A percentile compares a stretch with the other conserved stretches of the same genome.
Conservation (phyloP, 176 grass and related monocot species). For the Phyllostachys edulis region DNA sequence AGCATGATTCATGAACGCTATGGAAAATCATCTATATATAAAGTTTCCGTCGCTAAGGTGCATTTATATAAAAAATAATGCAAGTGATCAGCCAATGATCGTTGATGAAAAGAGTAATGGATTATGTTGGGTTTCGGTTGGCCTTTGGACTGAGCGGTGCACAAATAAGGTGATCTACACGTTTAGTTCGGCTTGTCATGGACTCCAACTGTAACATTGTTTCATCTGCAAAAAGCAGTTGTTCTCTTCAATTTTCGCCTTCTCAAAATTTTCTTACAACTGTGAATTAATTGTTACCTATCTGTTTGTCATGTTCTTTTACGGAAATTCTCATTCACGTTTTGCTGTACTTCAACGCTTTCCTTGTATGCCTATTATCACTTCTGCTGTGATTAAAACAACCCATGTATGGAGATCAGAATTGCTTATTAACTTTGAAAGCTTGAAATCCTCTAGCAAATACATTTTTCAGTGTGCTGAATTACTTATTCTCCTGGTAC, state of each 20-base stretch:
- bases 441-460: neutral
- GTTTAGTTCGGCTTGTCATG: neutral
- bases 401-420: neutral
- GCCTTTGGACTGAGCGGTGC: neutral
- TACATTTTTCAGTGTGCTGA: neutral
- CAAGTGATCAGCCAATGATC: neutral
- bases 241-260: neutral
- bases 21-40: neutral
- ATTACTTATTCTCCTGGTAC: neutral
- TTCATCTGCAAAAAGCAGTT: neutral
- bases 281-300: neutral
- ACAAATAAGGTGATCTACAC: neutral
- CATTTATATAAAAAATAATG: constrained; percentile 21
- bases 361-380: constrained; percentile 6
- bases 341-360: neutral
- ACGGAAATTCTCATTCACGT: neutral
- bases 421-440: neutral
- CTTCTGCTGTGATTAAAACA: neutral
- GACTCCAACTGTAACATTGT: neutral
- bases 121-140: neutral
- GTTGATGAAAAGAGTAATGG: neutral
- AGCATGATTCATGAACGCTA: neutral
- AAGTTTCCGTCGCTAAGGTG: neutral
- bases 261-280: neutral
- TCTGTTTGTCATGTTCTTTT: neutral